phyloP scores from a whole-genome alignment of 306 rosid species.

The Malus asiatica region DNA sequence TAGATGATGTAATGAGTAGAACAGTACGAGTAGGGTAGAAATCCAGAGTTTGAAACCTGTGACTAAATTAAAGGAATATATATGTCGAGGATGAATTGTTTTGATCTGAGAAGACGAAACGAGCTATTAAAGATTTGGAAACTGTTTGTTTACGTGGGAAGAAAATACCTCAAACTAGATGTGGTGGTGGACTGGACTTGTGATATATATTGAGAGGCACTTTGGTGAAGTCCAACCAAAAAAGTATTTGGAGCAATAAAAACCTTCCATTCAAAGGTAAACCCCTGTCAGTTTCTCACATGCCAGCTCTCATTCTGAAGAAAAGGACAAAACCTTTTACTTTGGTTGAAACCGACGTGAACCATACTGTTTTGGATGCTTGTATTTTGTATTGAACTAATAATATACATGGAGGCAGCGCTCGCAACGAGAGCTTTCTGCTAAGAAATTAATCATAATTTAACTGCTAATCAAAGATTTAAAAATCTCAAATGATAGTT shows the following conservation, averaged over 20 bases:
- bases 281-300: constrained; percentile 42
- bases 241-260: constrained; percentile 19
- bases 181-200: background rate
- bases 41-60: too few species aligned
- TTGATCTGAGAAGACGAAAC: too few species aligned
- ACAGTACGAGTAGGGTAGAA: too few species aligned
- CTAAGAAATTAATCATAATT: background rate
- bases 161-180: background rate
- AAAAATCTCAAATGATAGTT: background rate
- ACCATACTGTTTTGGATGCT: constrained; percentile 32
- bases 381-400: background rate
- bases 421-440: background rate
- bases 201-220: background rate
- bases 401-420: background rate
- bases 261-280: constrained; percentile 41
- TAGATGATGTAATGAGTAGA: too few species aligned
- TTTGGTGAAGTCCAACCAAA: background rate
- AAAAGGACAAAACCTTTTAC: constrained; percentile 18
- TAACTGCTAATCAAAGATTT: background rate
- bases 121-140: background rate
- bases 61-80: too few species aligned
- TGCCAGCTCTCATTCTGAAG: constrained; percentile 27
- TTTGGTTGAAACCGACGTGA: constrained; percentile 22
- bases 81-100: too few species aligned
- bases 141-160: background rate